Conservation (phyloP, 257 asterid species). For the Coffea canephora region DNA sequence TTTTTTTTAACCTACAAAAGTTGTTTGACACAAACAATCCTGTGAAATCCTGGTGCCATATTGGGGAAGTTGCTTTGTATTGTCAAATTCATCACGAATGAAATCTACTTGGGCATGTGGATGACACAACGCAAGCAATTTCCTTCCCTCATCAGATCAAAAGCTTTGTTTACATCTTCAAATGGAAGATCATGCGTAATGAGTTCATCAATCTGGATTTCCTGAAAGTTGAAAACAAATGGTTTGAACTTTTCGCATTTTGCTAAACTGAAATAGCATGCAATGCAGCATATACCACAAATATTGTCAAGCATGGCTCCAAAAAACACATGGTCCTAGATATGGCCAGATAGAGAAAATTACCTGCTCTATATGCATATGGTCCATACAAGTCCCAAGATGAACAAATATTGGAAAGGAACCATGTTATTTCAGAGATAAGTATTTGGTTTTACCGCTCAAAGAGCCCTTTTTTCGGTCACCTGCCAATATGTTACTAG, state of each 20-base stretch:
- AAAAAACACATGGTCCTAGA: background rate
- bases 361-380: too few species aligned
- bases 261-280: background rate
- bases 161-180: constrained; percentile 80
- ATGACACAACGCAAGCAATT: constrained; percentile 92
- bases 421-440: too few species aligned
- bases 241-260: background rate
- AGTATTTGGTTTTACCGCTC: too few species aligned
- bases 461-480: too few species aligned
- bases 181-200: constrained; percentile 65
- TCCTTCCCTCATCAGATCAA: constrained; percentile 69
- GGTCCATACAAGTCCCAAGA: too few species aligned
- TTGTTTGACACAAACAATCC: background rate
- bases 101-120: constrained; percentile 53
- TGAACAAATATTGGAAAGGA: too few species aligned
- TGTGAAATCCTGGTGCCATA: background rate
- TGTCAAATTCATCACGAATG: background rate
- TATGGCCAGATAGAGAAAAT: background rate
- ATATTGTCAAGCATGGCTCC: background rate
- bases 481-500: too few species aligned
- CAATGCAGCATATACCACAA: too few species aligned
- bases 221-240: constrained; percentile 41
- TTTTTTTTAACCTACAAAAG: background rate
- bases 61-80: background rate
- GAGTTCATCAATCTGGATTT: constrained; percentile 68